phyloP scores from a whole-genome alignment of 805 yeast genomes.

The Barnettozyma populi region DNA sequence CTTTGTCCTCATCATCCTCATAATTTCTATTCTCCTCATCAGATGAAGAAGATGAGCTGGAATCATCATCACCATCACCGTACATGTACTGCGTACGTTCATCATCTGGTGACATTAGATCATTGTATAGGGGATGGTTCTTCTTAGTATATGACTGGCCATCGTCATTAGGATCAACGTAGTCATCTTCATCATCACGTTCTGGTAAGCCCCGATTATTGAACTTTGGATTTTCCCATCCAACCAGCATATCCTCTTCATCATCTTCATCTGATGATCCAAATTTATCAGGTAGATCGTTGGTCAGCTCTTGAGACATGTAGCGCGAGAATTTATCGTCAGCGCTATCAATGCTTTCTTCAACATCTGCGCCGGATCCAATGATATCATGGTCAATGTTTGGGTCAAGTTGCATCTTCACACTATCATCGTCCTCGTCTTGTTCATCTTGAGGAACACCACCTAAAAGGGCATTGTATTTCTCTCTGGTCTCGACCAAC shows the following conservation, averaged over 20 bases:
- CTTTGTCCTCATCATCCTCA: constrained; percentile 29
- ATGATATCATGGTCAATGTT: constrained; percentile 32
- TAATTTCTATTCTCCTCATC: constrained; percentile 24
- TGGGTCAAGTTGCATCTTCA: constrained; percentile 27
- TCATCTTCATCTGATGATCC: constrained; percentile 48
- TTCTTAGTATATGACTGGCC: constrained; percentile 67
- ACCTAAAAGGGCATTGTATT: constrained; percentile 90
- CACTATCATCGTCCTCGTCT: constrained; percentile 30
- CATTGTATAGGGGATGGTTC: constrained; percentile 50
- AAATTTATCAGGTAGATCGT: constrained; percentile 50
- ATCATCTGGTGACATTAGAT: constrained; percentile 25
- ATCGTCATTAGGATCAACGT: constrained; percentile 77
- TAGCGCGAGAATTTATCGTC: constrained; percentile 37
- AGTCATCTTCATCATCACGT: constrained; percentile 55
- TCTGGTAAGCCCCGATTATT: constrained; percentile 10
- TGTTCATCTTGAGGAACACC: constrained; percentile 41
- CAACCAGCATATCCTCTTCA: constrained; percentile 26
- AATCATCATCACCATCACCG: constrained; percentile 18
- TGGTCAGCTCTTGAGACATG: constrained; percentile 69
- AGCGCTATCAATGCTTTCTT: constrained; percentile 18
- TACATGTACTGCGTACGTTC: constrained; percentile 22
- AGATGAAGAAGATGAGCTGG: constrained; percentile 16
- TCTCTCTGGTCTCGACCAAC: constrained; percentile 83
- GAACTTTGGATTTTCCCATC: constrained; percentile 13
- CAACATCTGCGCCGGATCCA: constrained; percentile 22